These are phyloP conservation scores for Xylariomycetidae sp. DNA, from an alignment of 2,329 filamentous ascomycete genomes.

Conservation along the genomic window DNA sequence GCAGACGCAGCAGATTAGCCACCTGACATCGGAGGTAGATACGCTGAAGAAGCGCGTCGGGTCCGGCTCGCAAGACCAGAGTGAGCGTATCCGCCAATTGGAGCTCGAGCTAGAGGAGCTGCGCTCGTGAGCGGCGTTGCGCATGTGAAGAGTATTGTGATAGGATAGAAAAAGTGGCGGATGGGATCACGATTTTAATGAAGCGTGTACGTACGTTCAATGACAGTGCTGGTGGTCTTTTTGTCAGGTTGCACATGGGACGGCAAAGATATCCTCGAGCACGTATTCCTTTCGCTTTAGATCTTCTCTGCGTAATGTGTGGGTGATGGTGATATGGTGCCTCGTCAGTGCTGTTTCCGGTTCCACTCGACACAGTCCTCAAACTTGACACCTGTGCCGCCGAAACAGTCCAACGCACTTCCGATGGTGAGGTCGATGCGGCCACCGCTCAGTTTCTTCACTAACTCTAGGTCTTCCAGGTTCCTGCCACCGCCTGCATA, in stretches of 20 bases:
- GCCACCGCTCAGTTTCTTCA: slow-evolving; percentile 70
- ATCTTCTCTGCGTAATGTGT: too few relatives aligned
- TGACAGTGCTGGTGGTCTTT: too few relatives aligned
- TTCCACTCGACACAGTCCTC: slow-evolving; percentile 92
- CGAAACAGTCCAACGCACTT: slow-evolving; percentile 93
- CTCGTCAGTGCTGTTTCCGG: slow-evolving; percentile 37
- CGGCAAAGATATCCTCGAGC: too few relatives aligned
- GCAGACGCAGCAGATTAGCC: slow-evolving; percentile 71
- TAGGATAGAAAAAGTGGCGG: slow-evolving; percentile 10
- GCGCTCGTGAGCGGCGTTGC: slow-evolving; percentile 45
- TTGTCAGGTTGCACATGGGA: too few relatives aligned
- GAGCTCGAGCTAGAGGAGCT: slow-evolving; percentile 62
- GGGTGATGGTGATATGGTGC: too few relatives aligned
- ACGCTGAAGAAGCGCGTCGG: slow-evolving; percentile 71
- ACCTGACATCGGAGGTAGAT: slow-evolving; percentile 68
- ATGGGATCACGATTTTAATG: slow-evolving; percentile 20
- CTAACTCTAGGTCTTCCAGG: slow-evolving; percentile 74
- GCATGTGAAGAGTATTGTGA: not conserved
- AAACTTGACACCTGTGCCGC: slow-evolving; percentile 78
- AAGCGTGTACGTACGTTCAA: slow-evolving; percentile 20
- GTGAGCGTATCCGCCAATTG: slow-evolving; percentile 60
- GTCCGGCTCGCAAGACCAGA: slow-evolving; percentile 54
- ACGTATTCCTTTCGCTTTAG: too few relatives aligned
- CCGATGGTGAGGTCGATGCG: slow-evolving; percentile 93
- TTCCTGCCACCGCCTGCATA: slow-evolving; percentile 91